These are phyloP conservation scores for Jacaranda copaia DNA, from an alignment of 257 asterid genomes.

Conservation along the genomic window DNA sequence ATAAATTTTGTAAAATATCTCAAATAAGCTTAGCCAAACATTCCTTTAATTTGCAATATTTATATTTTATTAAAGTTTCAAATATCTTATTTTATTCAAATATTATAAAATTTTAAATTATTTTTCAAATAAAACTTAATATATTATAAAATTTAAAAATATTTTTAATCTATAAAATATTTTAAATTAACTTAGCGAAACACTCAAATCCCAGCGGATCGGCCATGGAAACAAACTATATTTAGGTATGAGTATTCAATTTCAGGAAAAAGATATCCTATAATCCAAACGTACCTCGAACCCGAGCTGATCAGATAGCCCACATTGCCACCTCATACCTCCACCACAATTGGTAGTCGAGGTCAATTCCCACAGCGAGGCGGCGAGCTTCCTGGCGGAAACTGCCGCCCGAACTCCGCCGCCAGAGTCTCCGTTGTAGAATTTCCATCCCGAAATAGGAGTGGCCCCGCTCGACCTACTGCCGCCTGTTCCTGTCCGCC, in stretches of 20 bases:
- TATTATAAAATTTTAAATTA: no score
- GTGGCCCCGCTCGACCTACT: constrained; percentile 30
- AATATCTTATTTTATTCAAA: no score
- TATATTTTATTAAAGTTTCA: no score
- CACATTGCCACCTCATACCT: constrained; percentile 32
- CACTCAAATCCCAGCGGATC: no score
- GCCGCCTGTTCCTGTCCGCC: constrained; percentile 14
- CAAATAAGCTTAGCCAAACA: no score
- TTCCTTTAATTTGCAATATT: no score
- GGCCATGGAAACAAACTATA: neutral
- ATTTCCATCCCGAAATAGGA: constrained; percentile 31
- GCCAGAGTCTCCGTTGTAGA: neutral
- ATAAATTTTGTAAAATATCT: no score
- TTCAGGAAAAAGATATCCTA: neutral
- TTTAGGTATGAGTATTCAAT: neutral
- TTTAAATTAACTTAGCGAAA: no score
- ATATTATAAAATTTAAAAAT: no score
- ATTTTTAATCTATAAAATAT: no score
- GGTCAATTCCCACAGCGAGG: constrained; percentile 46
- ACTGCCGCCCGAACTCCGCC: constrained; percentile 9
- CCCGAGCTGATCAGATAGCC: constrained; percentile 31
- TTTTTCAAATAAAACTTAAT: no score
- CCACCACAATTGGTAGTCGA: constrained; percentile 19
- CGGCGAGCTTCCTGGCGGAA: constrained; percentile 53
- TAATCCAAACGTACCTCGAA: constrained; percentile 29